Evolutionary conservation across 345 rosid species (phyloP), one percentile per base, ranked within the genome.

Genomic region (Iberis pinnata): DNA sequence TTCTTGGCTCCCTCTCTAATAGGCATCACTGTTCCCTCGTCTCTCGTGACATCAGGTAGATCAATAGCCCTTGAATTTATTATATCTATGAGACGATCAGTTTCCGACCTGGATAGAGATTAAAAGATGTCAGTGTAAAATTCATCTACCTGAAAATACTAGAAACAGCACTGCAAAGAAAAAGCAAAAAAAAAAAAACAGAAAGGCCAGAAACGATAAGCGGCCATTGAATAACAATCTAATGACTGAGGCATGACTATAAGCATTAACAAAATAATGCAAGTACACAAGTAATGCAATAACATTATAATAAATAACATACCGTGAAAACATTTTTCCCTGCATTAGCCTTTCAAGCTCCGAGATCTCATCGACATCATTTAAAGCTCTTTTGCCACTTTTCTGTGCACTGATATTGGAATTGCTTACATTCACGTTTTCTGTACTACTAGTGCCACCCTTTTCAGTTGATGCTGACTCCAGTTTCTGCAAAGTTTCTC

Each of bases 341-440:
- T 68, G 73, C 65, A 89, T 48, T 58, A 86, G 71, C 72, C 68
- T 82, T 74, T 83, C 95, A 64, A 89, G 82, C 63, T 81, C 87
- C 58, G 78, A 72, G 64, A 86, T 47, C 33, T 58, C 70, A 48
- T 49, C 49, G 18, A 40, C 72, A 49, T 70, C 69, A 51, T 58
- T 49, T 13, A 37, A 24, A 9, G 41, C 68, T 48, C 37, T 55
- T 41, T 60, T 39, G 43, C 58, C 70, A 42, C 61, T 64, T 58
- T 45, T 54, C 18, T 58, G 50, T 65, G 71, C 69, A 55, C 64
- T 67, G 50, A 49, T 43, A 7, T 38, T 76, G 52, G 59, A 60
- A 43, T 24, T 27, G 43, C 60, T 29, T 44, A 44, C 78, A 4
- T 56, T 51, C 27, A 26, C 63, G 29, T 73, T 72, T 36, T 67